These are phyloP conservation scores for Paspalum notatum DNA, from an alignment of 176 grass and related monocot genomes.

Conservation along the genomic window DNA sequence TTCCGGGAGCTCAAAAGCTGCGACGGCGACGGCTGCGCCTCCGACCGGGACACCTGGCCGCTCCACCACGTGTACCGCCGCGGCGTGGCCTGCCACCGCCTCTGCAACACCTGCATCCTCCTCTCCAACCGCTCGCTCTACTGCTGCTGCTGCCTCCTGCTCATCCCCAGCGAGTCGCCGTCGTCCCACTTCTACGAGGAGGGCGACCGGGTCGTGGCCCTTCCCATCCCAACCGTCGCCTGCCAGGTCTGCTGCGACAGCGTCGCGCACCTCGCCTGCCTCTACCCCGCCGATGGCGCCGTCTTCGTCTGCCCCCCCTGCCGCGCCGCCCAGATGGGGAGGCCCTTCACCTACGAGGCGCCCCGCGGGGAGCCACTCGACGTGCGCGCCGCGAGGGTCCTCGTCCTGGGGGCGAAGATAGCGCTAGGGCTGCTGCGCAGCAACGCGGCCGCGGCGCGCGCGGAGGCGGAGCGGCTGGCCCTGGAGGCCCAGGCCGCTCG, in stretches of 20 bases:
- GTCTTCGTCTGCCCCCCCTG: constrained; percentile 57
- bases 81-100: constrained; percentile 34
- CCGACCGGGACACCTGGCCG: constrained; percentile 47
- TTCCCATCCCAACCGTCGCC: constrained; percentile 15
- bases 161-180: constrained; percentile 7
- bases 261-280: constrained; percentile 52
- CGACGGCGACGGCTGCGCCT: constrained; percentile 43
- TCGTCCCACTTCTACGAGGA: neutral
- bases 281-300: neutral
- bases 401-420: constrained; percentile 41
- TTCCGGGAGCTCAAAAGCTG: constrained; percentile 28
- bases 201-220: neutral
- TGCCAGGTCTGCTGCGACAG: constrained; percentile 46
- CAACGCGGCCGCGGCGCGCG: constrained; percentile 19
- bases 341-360: constrained; percentile 43
- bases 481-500: constrained; percentile 27
- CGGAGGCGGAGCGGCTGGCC: constrained; percentile 31
- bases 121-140: constrained; percentile 60
- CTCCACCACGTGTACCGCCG: constrained; percentile 59
- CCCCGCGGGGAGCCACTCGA: constrained; percentile 16
- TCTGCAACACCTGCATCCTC: constrained; percentile 69
- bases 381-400: constrained; percentile 9
- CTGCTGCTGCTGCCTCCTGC: constrained; percentile 64
- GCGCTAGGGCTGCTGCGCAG: constrained; percentile 30
- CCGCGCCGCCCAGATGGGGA: constrained; percentile 11